Conservation (phyloP, 2,329 filamentous ascomycete genomes). For the Fonsecaea multimorphosa region DNA sequence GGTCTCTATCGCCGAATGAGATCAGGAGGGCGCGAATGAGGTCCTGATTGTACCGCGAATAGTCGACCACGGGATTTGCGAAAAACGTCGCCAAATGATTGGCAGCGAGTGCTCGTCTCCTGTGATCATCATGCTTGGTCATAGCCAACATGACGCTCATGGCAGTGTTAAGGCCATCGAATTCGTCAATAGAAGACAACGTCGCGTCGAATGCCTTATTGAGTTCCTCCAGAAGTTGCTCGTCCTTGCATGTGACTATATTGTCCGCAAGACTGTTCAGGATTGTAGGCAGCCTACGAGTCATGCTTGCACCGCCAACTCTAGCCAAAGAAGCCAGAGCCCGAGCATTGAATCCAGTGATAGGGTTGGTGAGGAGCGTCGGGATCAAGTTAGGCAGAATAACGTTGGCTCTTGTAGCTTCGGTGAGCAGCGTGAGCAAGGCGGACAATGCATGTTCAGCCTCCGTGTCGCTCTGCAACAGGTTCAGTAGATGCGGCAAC, state of each 20-base stretch:
- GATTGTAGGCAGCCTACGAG: constrained; percentile 83
- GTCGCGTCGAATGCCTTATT: constrained; percentile 85
- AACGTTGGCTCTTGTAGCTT: constrained; percentile 91
- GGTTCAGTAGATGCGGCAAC: constrained; percentile 84
- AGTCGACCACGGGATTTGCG: constrained; percentile 77
- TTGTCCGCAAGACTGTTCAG: constrained; percentile 95
- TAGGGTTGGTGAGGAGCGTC: constrained; percentile 86
- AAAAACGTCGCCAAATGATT: constrained; percentile 88
- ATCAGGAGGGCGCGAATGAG: constrained; percentile 89
- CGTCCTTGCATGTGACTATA: constrained; percentile 75
- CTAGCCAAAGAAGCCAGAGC: constrained; percentile 90
- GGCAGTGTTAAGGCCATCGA: constrained; percentile 89
- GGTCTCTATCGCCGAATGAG: constrained; percentile 87
- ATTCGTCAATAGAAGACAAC: constrained; percentile 91
- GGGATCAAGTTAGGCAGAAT: constrained; percentile 96
- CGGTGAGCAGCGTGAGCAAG: constrained; percentile 89
- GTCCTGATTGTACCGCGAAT: constrained; percentile 94
- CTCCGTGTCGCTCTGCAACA: constrained; percentile 83
- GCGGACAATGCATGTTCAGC: constrained; percentile 93
- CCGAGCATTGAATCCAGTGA: constrained; percentile 92
- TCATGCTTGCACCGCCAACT: constrained; percentile 90
- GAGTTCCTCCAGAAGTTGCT: constrained; percentile 74
- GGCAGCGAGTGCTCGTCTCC: constrained; percentile 77
- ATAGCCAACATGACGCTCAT: constrained; percentile 92
- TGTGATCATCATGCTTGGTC: constrained; percentile 91